A percentile compares a stretch with the other conserved stretches of the same genome.
These are phyloP conservation scores for Agrocybe chaxingu DNA, from an alignment of 768 basidiomycete genomes.

Conservation along the genomic window DNA sequence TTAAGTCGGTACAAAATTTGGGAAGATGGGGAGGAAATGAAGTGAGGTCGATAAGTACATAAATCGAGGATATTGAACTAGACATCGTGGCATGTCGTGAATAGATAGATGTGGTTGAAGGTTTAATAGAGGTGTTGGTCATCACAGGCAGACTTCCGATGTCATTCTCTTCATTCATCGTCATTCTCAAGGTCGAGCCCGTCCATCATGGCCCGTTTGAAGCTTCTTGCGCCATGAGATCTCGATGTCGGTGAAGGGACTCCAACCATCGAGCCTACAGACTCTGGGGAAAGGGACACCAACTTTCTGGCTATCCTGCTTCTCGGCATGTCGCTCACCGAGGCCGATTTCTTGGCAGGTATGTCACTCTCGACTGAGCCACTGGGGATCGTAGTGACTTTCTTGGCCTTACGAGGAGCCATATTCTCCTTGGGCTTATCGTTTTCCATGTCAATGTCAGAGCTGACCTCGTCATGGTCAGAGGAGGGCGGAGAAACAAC, in stretches of 20 bases:
- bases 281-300: background rate
- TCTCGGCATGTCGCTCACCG: slow-evolving; percentile 2
- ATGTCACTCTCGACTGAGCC: background rate
- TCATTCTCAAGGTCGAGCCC: slow-evolving; percentile 9
- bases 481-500: slow-evolving; percentile 12
- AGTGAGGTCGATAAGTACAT: slow-evolving; percentile 11
- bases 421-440: slow-evolving; percentile 59
- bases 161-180: background rate
- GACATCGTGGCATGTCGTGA: slow-evolving; percentile 10
- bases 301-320: background rate
- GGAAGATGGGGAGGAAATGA: slow-evolving; percentile 4
- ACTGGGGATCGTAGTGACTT: slow-evolving; percentile 25
- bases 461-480: slow-evolving; percentile 1
- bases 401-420: slow-evolving; percentile 43
- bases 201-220: slow-evolving; percentile 20
- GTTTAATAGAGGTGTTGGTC: slow-evolving; percentile 4
- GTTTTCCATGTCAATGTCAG: slow-evolving; percentile 5
- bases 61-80: slow-evolving; percentile 17
- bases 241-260: background rate
- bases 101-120: slow-evolving; percentile 7
- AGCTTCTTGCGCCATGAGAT: background rate
- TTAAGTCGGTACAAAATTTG: slow-evolving; percentile 3
- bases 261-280: background rate
- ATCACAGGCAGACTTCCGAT: background rate
- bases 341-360: slow-evolving; percentile 1